Percentiles rank a stretch among this genome's conserved stretches.
Conservation (phyloP, 768 basidiomycete species). For the Scleroderma citrinum region DNA sequence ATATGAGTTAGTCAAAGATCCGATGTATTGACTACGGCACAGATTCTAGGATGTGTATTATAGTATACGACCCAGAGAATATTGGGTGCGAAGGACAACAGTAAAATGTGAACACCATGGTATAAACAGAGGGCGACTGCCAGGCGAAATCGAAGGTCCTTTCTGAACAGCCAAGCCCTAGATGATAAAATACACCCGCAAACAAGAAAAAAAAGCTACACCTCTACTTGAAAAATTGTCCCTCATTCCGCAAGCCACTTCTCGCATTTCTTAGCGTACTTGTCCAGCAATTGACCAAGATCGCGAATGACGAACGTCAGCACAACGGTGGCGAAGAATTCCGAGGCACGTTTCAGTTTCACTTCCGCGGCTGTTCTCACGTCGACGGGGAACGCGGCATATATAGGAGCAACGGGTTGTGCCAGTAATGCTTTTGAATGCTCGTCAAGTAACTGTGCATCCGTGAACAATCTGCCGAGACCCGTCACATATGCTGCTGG, state of each 20-base stretch:
- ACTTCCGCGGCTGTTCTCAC: slow-evolving; percentile 60
- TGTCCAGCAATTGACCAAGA: slow-evolving; percentile 80
- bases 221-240: slow-evolving; percentile 12
- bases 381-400: slow-evolving; percentile 63
- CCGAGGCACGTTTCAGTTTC: slow-evolving; percentile 76
- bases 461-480: slow-evolving; percentile 64
- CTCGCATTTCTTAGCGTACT: slow-evolving; percentile 91
- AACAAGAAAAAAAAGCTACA: slow-evolving; percentile 21
- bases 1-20: background rate
- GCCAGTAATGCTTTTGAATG: slow-evolving; percentile 70
- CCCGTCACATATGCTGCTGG: slow-evolving; percentile 79
- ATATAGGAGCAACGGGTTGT: slow-evolving; percentile 64
- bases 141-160: slow-evolving; percentile 22
- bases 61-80: slow-evolving; percentile 18
- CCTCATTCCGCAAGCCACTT: slow-evolving; percentile 81
- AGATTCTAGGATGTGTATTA: slow-evolving; percentile 19
- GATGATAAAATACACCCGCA: slow-evolving; percentile 30
- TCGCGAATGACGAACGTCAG: slow-evolving; percentile 87
- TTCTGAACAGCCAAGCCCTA: slow-evolving; percentile 28
- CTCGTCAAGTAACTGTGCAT: slow-evolving; percentile 80
- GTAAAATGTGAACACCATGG: slow-evolving; percentile 8
- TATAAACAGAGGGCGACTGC: slow-evolving; percentile 11
- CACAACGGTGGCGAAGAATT: slow-evolving; percentile 87
- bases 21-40: slow-evolving; percentile 15
- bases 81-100: slow-evolving; percentile 8